Evolutionary conservation across 306 rosid species (phyloP).

Genomic region (Ormosia semicastrata): DNA sequence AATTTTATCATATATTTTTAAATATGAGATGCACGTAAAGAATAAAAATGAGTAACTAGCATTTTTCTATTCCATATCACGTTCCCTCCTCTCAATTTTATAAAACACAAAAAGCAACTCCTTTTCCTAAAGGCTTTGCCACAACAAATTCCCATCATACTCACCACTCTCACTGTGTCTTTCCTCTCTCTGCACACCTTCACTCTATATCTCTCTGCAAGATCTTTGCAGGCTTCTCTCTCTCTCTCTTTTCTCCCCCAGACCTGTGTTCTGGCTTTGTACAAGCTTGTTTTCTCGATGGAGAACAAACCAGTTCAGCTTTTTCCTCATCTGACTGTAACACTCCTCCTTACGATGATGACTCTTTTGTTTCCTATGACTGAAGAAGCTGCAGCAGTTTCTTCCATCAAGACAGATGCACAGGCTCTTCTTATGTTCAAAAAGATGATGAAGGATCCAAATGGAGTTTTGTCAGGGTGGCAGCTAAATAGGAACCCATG

Average conservation of each 20-base stretch:
- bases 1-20: too few relatives aligned
- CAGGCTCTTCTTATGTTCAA: slow-evolving; percentile 71
- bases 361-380: slow-evolving; percentile 40
- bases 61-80: slow-evolving; percentile 38
- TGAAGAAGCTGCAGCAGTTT: slow-evolving; percentile 31
- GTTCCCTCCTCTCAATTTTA: slow-evolving; percentile 57
- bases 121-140: slow-evolving; percentile 71
- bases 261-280: slow-evolving; percentile 30
- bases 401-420: slow-evolving; percentile 68
- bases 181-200: slow-evolving; percentile 38
- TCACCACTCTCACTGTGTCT: slow-evolving; percentile 42
- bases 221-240: slow-evolving; percentile 22
- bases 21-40: too few relatives aligned
- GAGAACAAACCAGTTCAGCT: slow-evolving; percentile 52
- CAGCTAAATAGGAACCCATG: slow-evolving; percentile 56
- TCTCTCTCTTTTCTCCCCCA: slow-evolving; percentile 18
- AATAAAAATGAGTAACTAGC: not conserved
- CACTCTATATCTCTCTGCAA: slow-evolving; percentile 25
- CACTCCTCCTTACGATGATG: slow-evolving; percentile 33
- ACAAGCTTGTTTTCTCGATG: slow-evolving; percentile 62
- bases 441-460: slow-evolving; percentile 69
- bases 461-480: slow-evolving; percentile 67
- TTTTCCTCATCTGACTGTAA: slow-evolving; percentile 39
- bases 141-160: slow-evolving; percentile 64
- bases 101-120: slow-evolving; percentile 46